A percentile compares a stretch with the other conserved stretches of the same genome.
These are phyloP conservation scores for Neovahlkampfia damariscottae DNA, from an alignment of 78 protist species.

Conservation along the genomic window DNA sequence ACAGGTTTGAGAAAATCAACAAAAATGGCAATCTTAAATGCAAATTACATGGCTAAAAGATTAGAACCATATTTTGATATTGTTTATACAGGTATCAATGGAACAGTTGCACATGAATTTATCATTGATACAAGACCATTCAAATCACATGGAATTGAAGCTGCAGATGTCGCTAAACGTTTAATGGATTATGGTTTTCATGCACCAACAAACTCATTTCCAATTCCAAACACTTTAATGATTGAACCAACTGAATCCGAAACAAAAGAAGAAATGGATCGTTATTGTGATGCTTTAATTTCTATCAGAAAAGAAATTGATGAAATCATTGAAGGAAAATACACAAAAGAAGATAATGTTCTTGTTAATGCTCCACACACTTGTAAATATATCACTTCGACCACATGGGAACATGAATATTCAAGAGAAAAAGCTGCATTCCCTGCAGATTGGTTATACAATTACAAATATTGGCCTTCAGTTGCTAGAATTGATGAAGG, in stretches of 20 bases:
- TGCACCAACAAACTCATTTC: slow-evolving; percentile 76
- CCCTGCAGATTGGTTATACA: slow-evolving; percentile 26
- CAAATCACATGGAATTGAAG: slow-evolving; percentile 63
- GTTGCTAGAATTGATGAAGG: slow-evolving; percentile 41
- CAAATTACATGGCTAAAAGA: slow-evolving; percentile 91
- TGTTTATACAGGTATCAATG: slow-evolving; percentile 57
- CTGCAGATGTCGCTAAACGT: slow-evolving; percentile 94
- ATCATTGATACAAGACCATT: slow-evolving; percentile 81
- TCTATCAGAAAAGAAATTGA: slow-evolving; percentile 77
- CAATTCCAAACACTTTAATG: slow-evolving; percentile 93
- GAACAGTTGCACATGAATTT: slow-evolving; percentile 84
- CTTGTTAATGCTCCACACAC: slow-evolving; percentile 85
- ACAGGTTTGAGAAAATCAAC: slow-evolving; percentile 63
- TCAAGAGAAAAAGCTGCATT: slow-evolving; percentile 57
- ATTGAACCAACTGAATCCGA: slow-evolving; percentile 95
- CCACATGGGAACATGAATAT: slow-evolving; percentile 50
- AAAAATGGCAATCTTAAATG: slow-evolving; percentile 83
- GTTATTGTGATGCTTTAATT: slow-evolving; percentile 82
- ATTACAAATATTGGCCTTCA: slow-evolving; percentile 42
- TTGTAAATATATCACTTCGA: slow-evolving; percentile 29
- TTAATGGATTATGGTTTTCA: slow-evolving; percentile 80
- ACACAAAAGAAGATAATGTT: slow-evolving; percentile 38
- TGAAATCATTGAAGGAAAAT: slow-evolving; percentile 60
- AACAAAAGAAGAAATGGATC: slow-evolving; percentile 78
- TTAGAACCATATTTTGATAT: slow-evolving; percentile 60